Evolutionary conservation across 2,329 filamentous ascomycete species (phyloP).

Genomic region (Xylaria hypoxylon): DNA sequence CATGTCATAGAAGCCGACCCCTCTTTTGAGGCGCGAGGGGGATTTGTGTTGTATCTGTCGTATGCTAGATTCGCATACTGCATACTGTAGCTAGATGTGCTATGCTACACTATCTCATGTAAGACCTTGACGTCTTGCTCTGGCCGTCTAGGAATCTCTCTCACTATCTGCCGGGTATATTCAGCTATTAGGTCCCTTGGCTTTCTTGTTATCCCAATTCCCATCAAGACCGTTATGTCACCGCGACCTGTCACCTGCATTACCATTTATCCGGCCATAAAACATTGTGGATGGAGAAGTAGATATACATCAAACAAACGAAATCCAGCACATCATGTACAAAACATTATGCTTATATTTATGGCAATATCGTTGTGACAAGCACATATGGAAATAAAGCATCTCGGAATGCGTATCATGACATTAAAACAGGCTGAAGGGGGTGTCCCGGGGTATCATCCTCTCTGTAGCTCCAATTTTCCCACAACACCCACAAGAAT

Average conservation of each 20-base stretch:
- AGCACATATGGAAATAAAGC: background rate
- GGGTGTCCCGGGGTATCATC: slow-evolving; percentile 26
- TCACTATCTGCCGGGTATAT: background rate
- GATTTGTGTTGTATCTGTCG: background rate
- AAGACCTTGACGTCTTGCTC: background rate
- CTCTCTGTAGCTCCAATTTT: slow-evolving; percentile 14
- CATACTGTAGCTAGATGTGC: background rate
- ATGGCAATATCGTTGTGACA: background rate
- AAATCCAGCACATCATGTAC: background rate
- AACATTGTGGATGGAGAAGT: background rate
- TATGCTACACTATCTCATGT: background rate
- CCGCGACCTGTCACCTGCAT: background rate
- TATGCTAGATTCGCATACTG: background rate
- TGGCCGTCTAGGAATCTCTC: background rate
- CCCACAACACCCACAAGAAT: slow-evolving; percentile 12
- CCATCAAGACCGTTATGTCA: background rate
- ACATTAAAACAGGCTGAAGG: slow-evolving; percentile 3
- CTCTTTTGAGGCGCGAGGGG: too few species aligned
- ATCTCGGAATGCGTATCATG: background rate
- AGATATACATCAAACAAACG: background rate
- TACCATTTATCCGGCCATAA: background rate
- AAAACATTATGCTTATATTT: background rate
- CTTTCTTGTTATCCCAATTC: background rate
- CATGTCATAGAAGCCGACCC: too few species aligned
- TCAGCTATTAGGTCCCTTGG: background rate